Conservation (phyloP, 176 grass and related monocot genomes). For the Carex kokanica region DNA sequence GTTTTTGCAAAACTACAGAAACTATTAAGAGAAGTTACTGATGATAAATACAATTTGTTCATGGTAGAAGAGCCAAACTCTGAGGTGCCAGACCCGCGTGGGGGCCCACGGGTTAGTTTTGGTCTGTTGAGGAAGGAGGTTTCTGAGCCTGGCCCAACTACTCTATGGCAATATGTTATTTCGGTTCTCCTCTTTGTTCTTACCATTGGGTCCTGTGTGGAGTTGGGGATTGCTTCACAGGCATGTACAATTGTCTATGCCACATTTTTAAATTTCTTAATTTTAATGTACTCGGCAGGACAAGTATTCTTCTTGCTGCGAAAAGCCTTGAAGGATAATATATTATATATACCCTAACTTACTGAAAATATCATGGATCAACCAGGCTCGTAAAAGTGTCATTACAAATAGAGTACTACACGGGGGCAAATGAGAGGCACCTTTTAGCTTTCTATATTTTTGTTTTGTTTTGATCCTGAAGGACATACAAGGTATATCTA, state of each 20-base stretch:
- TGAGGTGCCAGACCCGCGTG: conserved; percentile 84
- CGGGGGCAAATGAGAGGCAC: neutral
- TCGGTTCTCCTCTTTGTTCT: conserved; percentile 84
- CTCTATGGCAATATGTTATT: conserved; percentile 98
- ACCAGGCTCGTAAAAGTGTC: neutral
- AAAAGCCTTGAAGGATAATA: neutral
- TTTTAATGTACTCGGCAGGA: neutral
- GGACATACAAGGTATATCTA: neutral
- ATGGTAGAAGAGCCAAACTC: conserved; percentile 97
- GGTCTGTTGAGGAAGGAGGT: conserved; percentile 92
- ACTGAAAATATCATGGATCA: neutral
- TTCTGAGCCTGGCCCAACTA: conserved; percentile 89
- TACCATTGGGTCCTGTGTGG: conserved; percentile 82
- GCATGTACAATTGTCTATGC: conserved; percentile 31
- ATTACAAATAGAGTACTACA: neutral
- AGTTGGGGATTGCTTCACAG: conserved; percentile 97
- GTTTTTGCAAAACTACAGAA: conserved; percentile 78
- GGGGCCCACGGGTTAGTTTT: conserved; percentile 87
- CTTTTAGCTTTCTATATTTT: neutral
- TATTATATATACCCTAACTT: conserved; percentile 1
- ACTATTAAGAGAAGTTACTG: conserved; percentile 66
- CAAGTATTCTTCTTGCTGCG: neutral
- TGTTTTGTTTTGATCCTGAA: neutral
- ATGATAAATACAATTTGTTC: conserved; percentile 89
- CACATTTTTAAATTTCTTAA: neutral